A percentile compares a stretch with the other conserved stretches of the same genome.
These are phyloP conservation scores for Psilocybe cyanescens DNA, from an alignment of 768 basidiomycete species.

Conservation along the genomic window DNA sequence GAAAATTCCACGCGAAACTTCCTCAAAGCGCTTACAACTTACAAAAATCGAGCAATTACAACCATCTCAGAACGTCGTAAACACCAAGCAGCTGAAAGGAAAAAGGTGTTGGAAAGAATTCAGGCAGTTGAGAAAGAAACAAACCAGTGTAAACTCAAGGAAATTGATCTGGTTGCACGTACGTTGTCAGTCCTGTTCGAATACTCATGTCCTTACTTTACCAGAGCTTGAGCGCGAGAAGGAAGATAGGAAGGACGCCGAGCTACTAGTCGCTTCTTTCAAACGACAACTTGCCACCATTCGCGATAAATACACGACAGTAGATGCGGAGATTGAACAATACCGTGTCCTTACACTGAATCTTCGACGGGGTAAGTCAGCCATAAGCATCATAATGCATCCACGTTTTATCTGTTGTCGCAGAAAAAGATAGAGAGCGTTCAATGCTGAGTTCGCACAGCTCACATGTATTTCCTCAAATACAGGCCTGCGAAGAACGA, in stretches of 20 bases:
- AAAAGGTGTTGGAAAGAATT: conserved; percentile 62
- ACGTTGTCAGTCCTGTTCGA: conserved; percentile 24
- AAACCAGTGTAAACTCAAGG: conserved; percentile 74
- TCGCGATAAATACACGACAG: conserved; percentile 57
- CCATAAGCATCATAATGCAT: neutral
- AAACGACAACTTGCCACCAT: conserved; percentile 70
- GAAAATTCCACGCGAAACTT: conserved; percentile 74
- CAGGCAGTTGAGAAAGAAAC: conserved; percentile 70
- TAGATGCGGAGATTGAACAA: conserved; percentile 76
- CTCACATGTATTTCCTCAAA: conserved; percentile 54
- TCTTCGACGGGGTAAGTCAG: conserved; percentile 61
- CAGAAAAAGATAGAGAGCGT: conserved; percentile 74
- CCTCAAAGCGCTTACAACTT: conserved; percentile 70
- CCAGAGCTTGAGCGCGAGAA: conserved; percentile 70
- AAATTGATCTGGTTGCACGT: conserved; percentile 82
- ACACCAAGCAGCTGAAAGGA: conserved; percentile 63
- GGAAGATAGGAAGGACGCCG: conserved; percentile 73
- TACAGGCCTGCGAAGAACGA: conserved; percentile 56
- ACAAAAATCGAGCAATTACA: conserved; percentile 71
- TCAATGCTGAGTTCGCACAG: conserved; percentile 57
- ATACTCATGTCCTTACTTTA: neutral
- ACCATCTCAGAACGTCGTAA: conserved; percentile 71
- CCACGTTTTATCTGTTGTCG: neutral
- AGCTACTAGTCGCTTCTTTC: conserved; percentile 59
- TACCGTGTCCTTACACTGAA: conserved; percentile 64